phyloP scores from a whole-genome alignment of 345 rosid genomes.

The Kandelia obovata region DNA sequence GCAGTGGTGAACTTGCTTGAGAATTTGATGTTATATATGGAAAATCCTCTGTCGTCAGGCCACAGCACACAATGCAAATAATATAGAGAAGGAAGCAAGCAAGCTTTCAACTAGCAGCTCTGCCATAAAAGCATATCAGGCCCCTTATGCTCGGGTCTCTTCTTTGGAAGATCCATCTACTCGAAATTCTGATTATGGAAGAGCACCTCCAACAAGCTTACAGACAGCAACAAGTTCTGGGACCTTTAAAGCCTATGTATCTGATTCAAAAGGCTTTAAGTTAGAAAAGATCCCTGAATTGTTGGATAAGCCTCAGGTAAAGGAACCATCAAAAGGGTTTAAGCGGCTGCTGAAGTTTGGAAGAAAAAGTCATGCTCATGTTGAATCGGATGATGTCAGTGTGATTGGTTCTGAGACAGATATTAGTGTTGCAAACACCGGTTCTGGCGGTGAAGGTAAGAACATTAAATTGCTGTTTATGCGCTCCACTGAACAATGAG shows the following conservation, averaged over 20 bases:
- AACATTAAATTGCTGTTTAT: conserved; percentile 7
- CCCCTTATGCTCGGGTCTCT: conserved; percentile 76
- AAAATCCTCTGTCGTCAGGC: conserved; percentile 39
- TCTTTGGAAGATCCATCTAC: conserved; percentile 70
- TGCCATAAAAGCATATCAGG: conserved; percentile 54
- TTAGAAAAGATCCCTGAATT: conserved; percentile 59
- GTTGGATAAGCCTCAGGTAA: conserved; percentile 49
- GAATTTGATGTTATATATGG: conserved; percentile 16
- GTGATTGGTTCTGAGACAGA: conserved; percentile 28
- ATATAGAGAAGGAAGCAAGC: conserved; percentile 37
- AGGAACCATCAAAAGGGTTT: conserved; percentile 73
- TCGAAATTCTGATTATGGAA: conserved; percentile 46
- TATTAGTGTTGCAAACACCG: conserved; percentile 20
- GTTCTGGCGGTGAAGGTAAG: conserved; percentile 36
- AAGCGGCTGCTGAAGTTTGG: conserved; percentile 68
- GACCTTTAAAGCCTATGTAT: conserved; percentile 41
- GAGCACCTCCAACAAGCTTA: conserved; percentile 46
- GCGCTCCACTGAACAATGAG: not conserved
- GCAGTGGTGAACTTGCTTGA: conserved; percentile 8
- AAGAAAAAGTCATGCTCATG: conserved; percentile 51
- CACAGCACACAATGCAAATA: conserved; percentile 32
- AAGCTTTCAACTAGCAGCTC: conserved; percentile 32
- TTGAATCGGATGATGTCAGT: conserved; percentile 31
- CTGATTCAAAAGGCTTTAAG: conserved; percentile 38
- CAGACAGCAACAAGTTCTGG: conserved; percentile 32